Percentiles rank a stretch among this genome's conserved stretches.
phyloP scores from a whole-genome alignment of 2,329 filamentous ascomycete genomes.

The Bretziella fagacearum region DNA sequence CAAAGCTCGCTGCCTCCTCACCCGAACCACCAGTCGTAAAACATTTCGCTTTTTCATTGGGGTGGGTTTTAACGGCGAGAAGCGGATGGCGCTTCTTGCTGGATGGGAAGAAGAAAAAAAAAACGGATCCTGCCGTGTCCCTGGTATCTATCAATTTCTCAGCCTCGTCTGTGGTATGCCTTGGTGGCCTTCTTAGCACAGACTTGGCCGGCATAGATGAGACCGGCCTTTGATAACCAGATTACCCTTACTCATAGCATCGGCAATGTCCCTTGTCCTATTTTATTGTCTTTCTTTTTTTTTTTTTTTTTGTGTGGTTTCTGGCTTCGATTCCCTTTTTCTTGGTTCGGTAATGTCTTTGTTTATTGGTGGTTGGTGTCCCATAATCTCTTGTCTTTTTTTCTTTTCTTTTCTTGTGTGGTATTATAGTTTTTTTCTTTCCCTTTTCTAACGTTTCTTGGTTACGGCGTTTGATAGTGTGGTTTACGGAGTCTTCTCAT shows the following conservation, averaged over 20 bases:
- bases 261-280: too few species aligned
- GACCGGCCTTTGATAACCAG: too few species aligned
- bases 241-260: too few species aligned
- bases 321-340: constrained; percentile 2
- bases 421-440: constrained; percentile 14
- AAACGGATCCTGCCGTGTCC: constrained; percentile 14
- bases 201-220: too few species aligned
- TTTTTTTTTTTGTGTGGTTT: constrained; percentile 1
- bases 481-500: not conserved
- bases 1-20: constrained; percentile 67
- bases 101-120: too few species aligned
- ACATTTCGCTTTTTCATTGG: constrained; percentile 13
- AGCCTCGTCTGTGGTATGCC: constrained; percentile 37
- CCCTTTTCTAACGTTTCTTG: constrained; percentile 18
- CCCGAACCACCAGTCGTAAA: constrained; percentile 61
- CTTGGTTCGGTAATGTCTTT: constrained; percentile 10
- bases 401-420: constrained; percentile 4
- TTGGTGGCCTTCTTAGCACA: constrained; percentile 1
- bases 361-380: not conserved
- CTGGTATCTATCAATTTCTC: constrained; percentile 18
- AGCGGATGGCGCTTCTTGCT: not conserved
- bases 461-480: constrained; percentile 4
- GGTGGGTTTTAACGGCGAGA: not conserved
- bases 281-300: constrained; percentile 1
- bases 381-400: constrained; percentile 6